Conservation (phyloP, 371 early-diverging fungal genomes). For the Haplosporangium sp. region DNA sequence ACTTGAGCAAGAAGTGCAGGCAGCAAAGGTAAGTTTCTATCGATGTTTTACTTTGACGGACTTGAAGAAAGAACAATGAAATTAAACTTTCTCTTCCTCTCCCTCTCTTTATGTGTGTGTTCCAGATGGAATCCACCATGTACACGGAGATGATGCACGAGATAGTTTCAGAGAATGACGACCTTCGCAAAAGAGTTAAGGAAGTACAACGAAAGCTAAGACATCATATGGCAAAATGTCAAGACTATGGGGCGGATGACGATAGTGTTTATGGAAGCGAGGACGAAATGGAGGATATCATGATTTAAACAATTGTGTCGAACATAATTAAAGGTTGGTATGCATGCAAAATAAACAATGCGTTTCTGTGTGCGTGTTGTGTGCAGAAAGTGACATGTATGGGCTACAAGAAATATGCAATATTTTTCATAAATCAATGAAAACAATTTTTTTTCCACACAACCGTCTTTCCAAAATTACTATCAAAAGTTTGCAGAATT, state of each 20-base stretch:
- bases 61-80: not conserved
- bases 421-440: no score
- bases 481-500: no score
- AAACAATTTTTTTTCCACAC: no score
- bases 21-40: slow-evolving; percentile 33
- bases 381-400: no score
- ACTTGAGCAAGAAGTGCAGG: slow-evolving; percentile 37
- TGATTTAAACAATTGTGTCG: slow-evolving; percentile 8
- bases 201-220: slow-evolving; percentile 13
- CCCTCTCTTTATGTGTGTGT: not conserved
- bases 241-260: not conserved
- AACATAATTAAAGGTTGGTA: no score
- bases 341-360: no score
- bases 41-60: no score
- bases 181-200: slow-evolving; percentile 31
- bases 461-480: no score
- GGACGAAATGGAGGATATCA: slow-evolving; percentile 39
- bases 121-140: slow-evolving; percentile 44
- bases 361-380: no score
- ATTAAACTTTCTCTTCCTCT: not conserved
- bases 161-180: slow-evolving; percentile 47
- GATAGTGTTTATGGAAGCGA: slow-evolving; percentile 26
- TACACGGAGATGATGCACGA: slow-evolving; percentile 55
- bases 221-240: slow-evolving; percentile 2
- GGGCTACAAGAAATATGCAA: no score